Percentiles rank a stretch among this genome's conserved stretches.
phyloP scores from a whole-genome alignment of 345 rosid species.

The Cardamine resedifolia region DNA sequence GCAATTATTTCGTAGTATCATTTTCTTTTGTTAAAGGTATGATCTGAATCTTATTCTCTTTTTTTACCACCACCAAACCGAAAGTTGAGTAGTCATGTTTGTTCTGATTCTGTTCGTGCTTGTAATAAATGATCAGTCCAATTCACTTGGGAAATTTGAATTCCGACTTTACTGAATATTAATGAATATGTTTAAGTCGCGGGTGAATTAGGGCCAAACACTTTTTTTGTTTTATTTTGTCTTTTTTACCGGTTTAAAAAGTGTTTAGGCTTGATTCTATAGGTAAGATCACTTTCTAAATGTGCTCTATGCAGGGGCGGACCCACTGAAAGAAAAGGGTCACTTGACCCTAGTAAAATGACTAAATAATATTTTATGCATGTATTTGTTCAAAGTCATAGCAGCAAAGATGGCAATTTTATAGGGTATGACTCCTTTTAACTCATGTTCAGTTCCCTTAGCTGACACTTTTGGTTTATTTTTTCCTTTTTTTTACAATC shows the following conservation, averaged over 20 bases:
- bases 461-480: no score
- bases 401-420: no score
- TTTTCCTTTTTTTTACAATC: no score
- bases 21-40: not conserved
- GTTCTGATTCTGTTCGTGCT: constrained; percentile 28
- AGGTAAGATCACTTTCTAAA: not conserved
- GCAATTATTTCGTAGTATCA: constrained; percentile 1
- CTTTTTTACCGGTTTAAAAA: not conserved
- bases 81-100: constrained; percentile 34
- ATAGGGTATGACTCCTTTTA: no score
- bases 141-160: not conserved
- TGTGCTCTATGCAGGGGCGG: no score
- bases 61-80: constrained; percentile 29
- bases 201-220: no score
- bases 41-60: constrained; percentile 35
- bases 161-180: not conserved
- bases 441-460: no score
- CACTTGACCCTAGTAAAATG: no score
- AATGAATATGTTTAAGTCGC: no score
- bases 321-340: no score
- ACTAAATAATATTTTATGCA: no score
- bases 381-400: no score
- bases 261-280: not conserved
- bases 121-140: not conserved
- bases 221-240: not conserved